Evolutionary conservation across 2,329 filamentous ascomycete genomes (phyloP), one percentile per base, ranked within the genome.

Genomic region (Rutstroemia sydowiana): DNA sequence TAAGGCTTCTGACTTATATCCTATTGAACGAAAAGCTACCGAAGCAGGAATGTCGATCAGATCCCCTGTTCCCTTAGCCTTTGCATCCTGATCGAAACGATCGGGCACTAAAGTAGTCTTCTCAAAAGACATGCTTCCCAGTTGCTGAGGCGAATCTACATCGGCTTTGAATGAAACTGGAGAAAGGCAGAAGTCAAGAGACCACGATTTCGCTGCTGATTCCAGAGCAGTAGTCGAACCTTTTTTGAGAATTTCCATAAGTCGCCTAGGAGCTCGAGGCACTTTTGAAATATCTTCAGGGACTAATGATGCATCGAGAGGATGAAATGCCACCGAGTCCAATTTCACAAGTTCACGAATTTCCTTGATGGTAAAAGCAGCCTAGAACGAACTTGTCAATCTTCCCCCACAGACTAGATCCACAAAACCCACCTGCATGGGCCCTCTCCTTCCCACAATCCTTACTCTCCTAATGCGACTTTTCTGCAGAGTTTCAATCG

Each of bases 281-380:
- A 97, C 74, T n/a, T 73, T 75, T 30, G 82, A 80, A 36, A 85
- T 71, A 50, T 88, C 76, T 0, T 75, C 63, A 0, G 90, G 89
- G 43, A 93, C 74, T 6, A 95, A 72, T 1, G 76, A 72, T 53
- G 72, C 68, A 50, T 87, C 77, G 26, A 92, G 74, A 1, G 85
- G 79, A 50, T 84, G 76, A 63, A 95, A 95, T 13, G 76, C 77
- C 9, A 95, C 84, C 0, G 73, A 73, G 0, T 81, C 78, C 2
- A 97, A 75, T 45, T 87, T 85, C 71, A 95, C 83, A 3, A 98
- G 73, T 69, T 98, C 93, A 32, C 93, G 82, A 14, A 89, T 73
- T 71, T 98, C 93, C 69, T 96, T 97, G 67, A 95, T 95, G 0
- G 92, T 96, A 63, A 95, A 97, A 1, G 93, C 84, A 21, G 89